Evolutionary conservation across 106 monocot species (phyloP).

Genomic region (Phalaenopsis equestris): DNA sequence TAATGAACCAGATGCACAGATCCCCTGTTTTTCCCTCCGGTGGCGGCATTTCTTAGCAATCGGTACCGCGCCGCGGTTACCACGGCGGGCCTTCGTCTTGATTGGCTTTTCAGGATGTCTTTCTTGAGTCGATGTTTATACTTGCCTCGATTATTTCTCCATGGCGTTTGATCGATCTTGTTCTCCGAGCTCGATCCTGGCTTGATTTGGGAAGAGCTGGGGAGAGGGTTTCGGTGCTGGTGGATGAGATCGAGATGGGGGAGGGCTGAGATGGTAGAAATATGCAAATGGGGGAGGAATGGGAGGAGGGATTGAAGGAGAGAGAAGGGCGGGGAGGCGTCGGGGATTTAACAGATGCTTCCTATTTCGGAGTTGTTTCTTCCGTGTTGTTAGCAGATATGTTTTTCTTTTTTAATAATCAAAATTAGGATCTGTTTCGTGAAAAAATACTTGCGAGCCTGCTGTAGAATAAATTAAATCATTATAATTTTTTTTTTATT

Average conservation of each 20-base stretch:
- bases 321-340: conserved; percentile 19
- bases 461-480: too few species aligned
- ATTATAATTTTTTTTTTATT: too few species aligned
- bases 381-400: too few species aligned
- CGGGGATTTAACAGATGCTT: not conserved
- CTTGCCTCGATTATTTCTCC: not conserved
- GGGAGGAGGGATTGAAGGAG: conserved; percentile 11
- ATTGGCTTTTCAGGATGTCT: not conserved
- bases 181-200: not conserved
- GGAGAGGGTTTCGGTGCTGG: not conserved
- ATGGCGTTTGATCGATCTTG: not conserved
- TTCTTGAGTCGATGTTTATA: not conserved
- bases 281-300: conserved; percentile 5
- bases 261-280: not conserved
- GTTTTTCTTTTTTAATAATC: too few species aligned
- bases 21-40: conserved; percentile 14
- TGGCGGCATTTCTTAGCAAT: conserved; percentile 3
- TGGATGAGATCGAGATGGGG: not conserved
- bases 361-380: not conserved
- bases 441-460: too few species aligned
- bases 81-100: not conserved
- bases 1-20: conserved; percentile 38
- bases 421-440: too few species aligned
- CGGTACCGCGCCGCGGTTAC: not conserved
- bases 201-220: not conserved